Base-by-base conservation (phyloP, 345 rosid genomes). In the Gossypium raimondii region DNA sequence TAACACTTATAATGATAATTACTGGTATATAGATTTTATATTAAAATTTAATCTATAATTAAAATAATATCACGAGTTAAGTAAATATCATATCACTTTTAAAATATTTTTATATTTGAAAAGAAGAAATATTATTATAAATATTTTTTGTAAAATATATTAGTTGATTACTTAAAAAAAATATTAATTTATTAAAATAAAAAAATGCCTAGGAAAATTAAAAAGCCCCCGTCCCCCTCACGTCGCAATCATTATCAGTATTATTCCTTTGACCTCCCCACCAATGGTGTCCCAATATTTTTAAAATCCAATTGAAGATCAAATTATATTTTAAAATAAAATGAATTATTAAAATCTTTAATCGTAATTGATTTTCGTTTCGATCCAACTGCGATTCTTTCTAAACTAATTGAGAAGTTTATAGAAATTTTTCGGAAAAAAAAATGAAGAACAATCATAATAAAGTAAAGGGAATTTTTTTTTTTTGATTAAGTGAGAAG, bases 251-350 rank as follows among this genome's bases (percentile, higher is more conserved):
- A 53, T 27, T 14, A 48, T 9, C 24, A 29, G n/a, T 48, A 43
- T 43, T 65, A 65, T 65, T 65, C 70, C 13, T 43, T 65, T 68
- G 57, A 68, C 57, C 72, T 71, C 53, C 7, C n/a, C 34, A 22
- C 18, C 76, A 62, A 62, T 62, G 70, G 70, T 70, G 18, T 70
- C 48, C 69, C 29, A 47, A 48, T 5, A 34, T 34, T 34, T 34
- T 34, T 34, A 34, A 34, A 34, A 34, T 70, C 20, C 29, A 70
- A 52, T 29, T 29, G 0, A 29, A 0, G 38, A 29, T 29, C 38
- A 29, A 29, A 29, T 29, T 29, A 29, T 29, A 29, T 29, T 29
- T 29, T 4, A 29, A 29, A 29, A 29, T 29, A 29, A 29, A 29
- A 29, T 29, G 1, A 29, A 29, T 29, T 53, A 20, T 27, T 43